Evolutionary conservation across 1,284 basidiomycete species (phyloP), one percentile per base, ranked within the genome.

Genomic region (Boletus hoseneyae): DNA sequence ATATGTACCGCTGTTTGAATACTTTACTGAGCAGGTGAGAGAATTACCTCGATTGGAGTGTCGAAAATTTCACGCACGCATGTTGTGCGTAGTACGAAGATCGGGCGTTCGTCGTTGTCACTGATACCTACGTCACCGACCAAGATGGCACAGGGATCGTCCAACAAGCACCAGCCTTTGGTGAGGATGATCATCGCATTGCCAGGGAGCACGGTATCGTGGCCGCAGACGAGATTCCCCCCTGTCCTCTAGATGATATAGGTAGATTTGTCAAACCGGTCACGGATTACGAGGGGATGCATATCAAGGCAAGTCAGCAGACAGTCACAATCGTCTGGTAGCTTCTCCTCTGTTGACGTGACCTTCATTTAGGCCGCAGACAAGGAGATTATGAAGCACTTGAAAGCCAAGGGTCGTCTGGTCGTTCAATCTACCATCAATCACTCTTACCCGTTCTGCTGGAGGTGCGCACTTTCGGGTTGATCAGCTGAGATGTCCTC

Each of bases 151-250:
- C 97, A 34, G 96, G 96, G 68, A 96, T 99, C 63, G 97, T 99
- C 43, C 97, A 99, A 69, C 97, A 99, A 73, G 94, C 97, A 1
- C 97, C 97, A 2, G 95, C 91, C 0, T 99, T 97, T 64, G 97
- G 97, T 78, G 97, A 98, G 65, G 97, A 99, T 63, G 97, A 99
- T 81, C 92, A 98, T 71, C 90, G 96, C 53, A 83, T 99, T 60
- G 86, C 90, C 27, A 79, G 97, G 53, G 85, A 83, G 3, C 79
- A 97, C 65, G 90, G 87, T 23, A 80, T 98, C 52, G 73, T 98
- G 30, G 75, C 77, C 25, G 75, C 83, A 1, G 95, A 97, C 49
- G 93, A 96, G 68, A 85, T 93, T 78, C 95, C 97, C 0, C 97
- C 97, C 3, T 97, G 93, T 69, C 97, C 97, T 32, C 80, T 99